Conservation (phyloP, 2,329 filamentous ascomycete genomes). For the Sporothrix brunneoviolacea region DNA sequence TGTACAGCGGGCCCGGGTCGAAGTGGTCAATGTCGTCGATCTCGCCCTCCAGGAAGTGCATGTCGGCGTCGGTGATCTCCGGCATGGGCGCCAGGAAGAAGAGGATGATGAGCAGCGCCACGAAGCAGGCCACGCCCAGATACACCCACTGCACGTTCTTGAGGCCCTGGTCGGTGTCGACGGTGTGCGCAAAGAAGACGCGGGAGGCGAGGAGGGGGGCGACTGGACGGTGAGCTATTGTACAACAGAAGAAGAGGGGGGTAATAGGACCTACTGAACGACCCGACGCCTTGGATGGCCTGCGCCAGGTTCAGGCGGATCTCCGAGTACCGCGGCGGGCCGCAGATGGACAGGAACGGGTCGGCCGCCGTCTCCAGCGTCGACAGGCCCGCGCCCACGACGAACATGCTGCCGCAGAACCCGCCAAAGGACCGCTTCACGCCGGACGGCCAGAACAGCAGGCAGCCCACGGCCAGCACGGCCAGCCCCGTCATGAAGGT, state of each 20-base stretch:
- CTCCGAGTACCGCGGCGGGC: conserved; percentile 52
- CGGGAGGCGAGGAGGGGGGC: conserved; percentile 53
- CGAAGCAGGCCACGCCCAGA: conserved; percentile 54
- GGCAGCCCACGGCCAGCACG: conserved; percentile 49
- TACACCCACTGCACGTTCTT: conserved; percentile 60
- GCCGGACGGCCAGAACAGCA: conserved; percentile 53
- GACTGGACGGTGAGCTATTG: too few relatives aligned
- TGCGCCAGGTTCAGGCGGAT: conserved; percentile 53
- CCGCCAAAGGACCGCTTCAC: conserved; percentile 50
- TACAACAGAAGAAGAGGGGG: too few relatives aligned
- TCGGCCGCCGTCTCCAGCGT: conserved; percentile 55
- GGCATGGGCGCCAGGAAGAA: conserved; percentile 49
- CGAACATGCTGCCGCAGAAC: conserved; percentile 53
- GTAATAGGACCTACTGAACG: too few relatives aligned
- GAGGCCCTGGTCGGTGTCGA: conserved; percentile 41
- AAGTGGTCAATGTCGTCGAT: conserved; percentile 33
- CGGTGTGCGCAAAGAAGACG: conserved; percentile 54
- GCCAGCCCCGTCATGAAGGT: conserved; percentile 59
- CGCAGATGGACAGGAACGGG: conserved; percentile 46
- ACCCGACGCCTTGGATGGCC: conserved; percentile 52
- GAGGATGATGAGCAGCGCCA: conserved; percentile 47
- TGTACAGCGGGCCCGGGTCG: conserved; percentile 45
- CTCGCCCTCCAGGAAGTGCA: conserved; percentile 45
- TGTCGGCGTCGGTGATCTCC: conserved; percentile 55
- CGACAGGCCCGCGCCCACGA: conserved; percentile 32